These are phyloP conservation scores for Croton laevigatus DNA, from an alignment of 441 rosid genomes.

Conservation along the genomic window DNA sequence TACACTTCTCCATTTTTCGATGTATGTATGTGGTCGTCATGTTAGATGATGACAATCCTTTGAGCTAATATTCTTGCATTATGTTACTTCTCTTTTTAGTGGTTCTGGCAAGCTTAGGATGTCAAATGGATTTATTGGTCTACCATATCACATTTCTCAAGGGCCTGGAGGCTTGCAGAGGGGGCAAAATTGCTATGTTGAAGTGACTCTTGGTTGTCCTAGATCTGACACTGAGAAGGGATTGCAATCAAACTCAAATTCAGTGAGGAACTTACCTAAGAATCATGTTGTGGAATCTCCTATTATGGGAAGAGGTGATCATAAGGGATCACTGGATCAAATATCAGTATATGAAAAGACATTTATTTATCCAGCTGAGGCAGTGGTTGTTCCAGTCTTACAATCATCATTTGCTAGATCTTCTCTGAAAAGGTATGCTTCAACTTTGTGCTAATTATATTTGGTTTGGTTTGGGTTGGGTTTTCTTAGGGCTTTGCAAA, in stretches of 20 bases:
- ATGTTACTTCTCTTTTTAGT: slow-evolving; percentile 29
- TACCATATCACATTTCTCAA: slow-evolving; percentile 67
- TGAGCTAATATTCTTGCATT: slow-evolving; percentile 25
- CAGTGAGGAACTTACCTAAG: slow-evolving; percentile 49
- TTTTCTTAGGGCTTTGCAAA: too few relatives aligned
- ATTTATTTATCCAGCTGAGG: slow-evolving; percentile 89
- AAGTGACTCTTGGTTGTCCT: slow-evolving; percentile 85
- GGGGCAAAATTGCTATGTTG: slow-evolving; percentile 73
- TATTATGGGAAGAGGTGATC: slow-evolving; percentile 54
- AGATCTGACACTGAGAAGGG: slow-evolving; percentile 49
- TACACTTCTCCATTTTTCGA: neutral
- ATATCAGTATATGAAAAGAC: slow-evolving; percentile 52
- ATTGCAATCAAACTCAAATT: slow-evolving; percentile 42
- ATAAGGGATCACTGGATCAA: slow-evolving; percentile 48
- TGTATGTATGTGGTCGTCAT: neutral
- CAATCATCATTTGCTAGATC: slow-evolving; percentile 85
- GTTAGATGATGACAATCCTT: slow-evolving; percentile 10
- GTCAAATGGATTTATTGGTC: slow-evolving; percentile 61
- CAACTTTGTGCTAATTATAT: slow-evolving; percentile 15
- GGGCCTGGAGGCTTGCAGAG: slow-evolving; percentile 59
- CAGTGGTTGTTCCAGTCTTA: slow-evolving; percentile 90
- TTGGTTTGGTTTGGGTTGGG: neutral
- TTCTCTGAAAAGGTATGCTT: slow-evolving; percentile 79
- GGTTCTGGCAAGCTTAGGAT: slow-evolving; percentile 67
- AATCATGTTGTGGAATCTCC: slow-evolving; percentile 63